phyloP scores from a whole-genome alignment of 2,329 filamentous ascomycete species.

The Trichoderma aggressivum region DNA sequence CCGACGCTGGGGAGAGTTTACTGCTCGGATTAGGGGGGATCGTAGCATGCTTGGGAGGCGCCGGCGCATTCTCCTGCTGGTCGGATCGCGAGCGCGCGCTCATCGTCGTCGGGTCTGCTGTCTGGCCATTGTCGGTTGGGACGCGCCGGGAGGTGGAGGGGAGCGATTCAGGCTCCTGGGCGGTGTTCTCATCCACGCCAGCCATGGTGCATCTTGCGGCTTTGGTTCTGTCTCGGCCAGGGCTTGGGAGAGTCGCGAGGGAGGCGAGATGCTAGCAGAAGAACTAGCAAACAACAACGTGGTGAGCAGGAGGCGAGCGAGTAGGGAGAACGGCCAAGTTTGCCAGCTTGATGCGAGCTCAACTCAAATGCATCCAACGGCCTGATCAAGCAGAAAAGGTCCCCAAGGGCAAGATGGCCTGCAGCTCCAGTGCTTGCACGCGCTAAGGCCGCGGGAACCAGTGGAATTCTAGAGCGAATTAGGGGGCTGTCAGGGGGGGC shows the following conservation, averaged over 20 bases:
- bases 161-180: conserved; percentile 12
- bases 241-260: neutral
- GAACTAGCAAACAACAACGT: neutral
- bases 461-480: conserved; percentile 12
- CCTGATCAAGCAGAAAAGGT: neutral
- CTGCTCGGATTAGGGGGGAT: neutral
- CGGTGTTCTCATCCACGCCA: conserved; percentile 19
- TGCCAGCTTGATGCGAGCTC: conserved; percentile 15
- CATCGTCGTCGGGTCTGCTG: neutral
- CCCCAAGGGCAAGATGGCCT: neutral
- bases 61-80: conserved; percentile 3
- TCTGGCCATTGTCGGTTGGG: conserved; percentile 1
- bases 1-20: conserved; percentile 2
- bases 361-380: neutral
- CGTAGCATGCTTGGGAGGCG: conserved; percentile 6
- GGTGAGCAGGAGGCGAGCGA: neutral
- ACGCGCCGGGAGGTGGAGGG: conserved; percentile 12
- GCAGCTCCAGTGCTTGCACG: conserved; percentile 11
- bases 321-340: neutral
- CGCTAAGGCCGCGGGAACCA: conserved; percentile 6
- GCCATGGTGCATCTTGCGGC: conserved; percentile 20
- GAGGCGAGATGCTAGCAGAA: neutral
- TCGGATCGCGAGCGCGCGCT: conserved; percentile 1
- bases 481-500: conserved; percentile 12
- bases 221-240: neutral